Evolutionary conservation across 805 yeast genomes (phyloP).

Genomic region (Wickerhamomyces canadensis): DNA sequence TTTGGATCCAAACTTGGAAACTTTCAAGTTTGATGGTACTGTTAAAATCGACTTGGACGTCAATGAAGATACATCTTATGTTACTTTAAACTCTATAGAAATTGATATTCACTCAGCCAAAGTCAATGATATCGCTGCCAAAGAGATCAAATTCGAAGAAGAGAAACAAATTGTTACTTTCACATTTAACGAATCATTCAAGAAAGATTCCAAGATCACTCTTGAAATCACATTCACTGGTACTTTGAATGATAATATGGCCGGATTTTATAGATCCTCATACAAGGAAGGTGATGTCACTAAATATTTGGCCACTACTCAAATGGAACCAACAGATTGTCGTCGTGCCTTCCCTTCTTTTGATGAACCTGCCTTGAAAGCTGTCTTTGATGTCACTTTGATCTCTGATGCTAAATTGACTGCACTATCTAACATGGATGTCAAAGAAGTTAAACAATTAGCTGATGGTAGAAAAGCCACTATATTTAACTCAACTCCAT

Average conservation of each 20-base stretch:
- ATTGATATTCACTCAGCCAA: constrained; percentile 51
- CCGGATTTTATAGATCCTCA: constrained; percentile 72
- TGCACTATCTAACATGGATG: constrained; percentile 68
- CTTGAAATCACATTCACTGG: constrained; percentile 54
- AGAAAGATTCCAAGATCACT: constrained; percentile 34
- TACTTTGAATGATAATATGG: constrained; percentile 69
- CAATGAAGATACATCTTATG: constrained; percentile 37
- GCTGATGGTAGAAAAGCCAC: constrained; percentile 46
- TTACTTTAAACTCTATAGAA: constrained; percentile 60
- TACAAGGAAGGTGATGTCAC: constrained; percentile 58
- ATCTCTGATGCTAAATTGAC: constrained; percentile 51
- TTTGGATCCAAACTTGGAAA: constrained; percentile 53
- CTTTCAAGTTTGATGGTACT: constrained; percentile 54
- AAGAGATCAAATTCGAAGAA: constrained; percentile 34
- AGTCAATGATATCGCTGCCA: constrained; percentile 31
- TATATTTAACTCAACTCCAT: constrained; percentile 67
- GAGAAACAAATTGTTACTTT: constrained; percentile 63
- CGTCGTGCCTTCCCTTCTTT: constrained; percentile 84
- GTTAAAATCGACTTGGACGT: constrained; percentile 51
- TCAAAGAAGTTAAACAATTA: constrained; percentile 39
- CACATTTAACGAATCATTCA: constrained; percentile 41
- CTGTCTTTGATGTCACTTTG: constrained; percentile 60
- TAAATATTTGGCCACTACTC: constrained; percentile 75
- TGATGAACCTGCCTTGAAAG: constrained; percentile 80
- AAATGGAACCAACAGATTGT: constrained; percentile 84